Base-by-base conservation (phyloP, 2,329 filamentous ascomycete genomes). In the Didymella keratinophila region DNA sequence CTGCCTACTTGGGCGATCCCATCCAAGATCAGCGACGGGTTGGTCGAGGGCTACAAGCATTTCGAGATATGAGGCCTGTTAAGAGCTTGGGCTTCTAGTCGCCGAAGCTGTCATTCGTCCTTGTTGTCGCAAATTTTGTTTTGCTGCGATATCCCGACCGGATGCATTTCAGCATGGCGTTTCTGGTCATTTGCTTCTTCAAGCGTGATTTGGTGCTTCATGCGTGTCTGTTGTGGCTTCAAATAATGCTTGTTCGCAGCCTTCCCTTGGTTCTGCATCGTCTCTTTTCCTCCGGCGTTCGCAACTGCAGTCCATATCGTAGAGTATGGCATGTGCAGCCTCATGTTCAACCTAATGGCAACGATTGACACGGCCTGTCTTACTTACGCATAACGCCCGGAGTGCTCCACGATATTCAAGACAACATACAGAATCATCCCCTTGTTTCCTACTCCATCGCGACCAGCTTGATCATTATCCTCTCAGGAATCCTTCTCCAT, bases 1-100 rank as follows among this genome's bases (percentile, higher is more conserved):
- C 83, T 88, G 66, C 95, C 95, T 0, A 80, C 82, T 4, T 99
- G 95, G 95, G 87, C 87, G 7, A 88, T 89, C 10, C 81, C 93
- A 27, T 88, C 87, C 4, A 97, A 97, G 79, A 78, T 86, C 62
- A 82, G 82, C 25, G 89, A 93, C 78, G 93, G 92, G 0, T 78
- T 97, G 67, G 90, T 96, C 28, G 91, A 96, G 74, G 93, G 91
- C 21, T 88, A 83, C 71, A 93, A 90, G 80, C 78, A 79, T 54
- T 94, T 91, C 74, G 70, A 68, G 39, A 61, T 72, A 39, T 74
- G 61, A 71, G 58, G 52, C 28, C 36, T 43, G 45, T 39, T 30
- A 34, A n/a, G 46, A 55, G 47, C 36, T 48, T 46, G 55, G 56
- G 52, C 30, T 63, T 56, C 47, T 61, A 52, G 53, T 69, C 54